phyloP scores from a whole-genome alignment of 148 eudicot species.

The Camellia japonica region DNA sequence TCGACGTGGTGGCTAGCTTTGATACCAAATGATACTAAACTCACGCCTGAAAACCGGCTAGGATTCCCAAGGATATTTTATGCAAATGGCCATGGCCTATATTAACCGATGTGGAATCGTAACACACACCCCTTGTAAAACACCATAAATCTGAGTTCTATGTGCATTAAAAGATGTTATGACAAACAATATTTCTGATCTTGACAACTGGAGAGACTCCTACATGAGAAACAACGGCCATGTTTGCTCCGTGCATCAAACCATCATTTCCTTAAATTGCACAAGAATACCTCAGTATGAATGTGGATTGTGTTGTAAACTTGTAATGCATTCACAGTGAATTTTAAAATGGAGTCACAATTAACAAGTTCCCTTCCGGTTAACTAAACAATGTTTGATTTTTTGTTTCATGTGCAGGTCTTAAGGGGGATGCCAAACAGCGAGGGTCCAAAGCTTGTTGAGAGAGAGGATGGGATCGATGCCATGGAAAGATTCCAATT shows the following conservation, averaged over 20 bases:
- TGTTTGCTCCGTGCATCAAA: background rate
- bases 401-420: slow-evolving; percentile 39
- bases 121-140: background rate
- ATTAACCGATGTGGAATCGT: no score
- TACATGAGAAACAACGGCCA: background rate
- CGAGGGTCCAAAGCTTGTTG: slow-evolving; percentile 91
- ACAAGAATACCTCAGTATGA: background rate
- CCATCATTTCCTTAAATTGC: background rate
- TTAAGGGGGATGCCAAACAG: slow-evolving; percentile 90
- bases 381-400: background rate
- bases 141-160: background rate
- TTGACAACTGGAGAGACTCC: background rate
- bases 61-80: no score
- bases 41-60: no score
- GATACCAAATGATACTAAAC: no score
- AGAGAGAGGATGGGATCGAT: slow-evolving; percentile 90
- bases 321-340: background rate
- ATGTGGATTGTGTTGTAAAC: background rate
- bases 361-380: background rate
- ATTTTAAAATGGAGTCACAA: slow-evolving; percentile 9
- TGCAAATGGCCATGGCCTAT: no score
- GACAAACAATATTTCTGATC: background rate
- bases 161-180: background rate
- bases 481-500: slow-evolving; percentile 97
- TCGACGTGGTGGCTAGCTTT: no score